Evolutionary conservation across 169 alveolate species (phyloP), one percentile per base, ranked within the genome.

Genomic region (Eimeria nieschulzi): DNA sequence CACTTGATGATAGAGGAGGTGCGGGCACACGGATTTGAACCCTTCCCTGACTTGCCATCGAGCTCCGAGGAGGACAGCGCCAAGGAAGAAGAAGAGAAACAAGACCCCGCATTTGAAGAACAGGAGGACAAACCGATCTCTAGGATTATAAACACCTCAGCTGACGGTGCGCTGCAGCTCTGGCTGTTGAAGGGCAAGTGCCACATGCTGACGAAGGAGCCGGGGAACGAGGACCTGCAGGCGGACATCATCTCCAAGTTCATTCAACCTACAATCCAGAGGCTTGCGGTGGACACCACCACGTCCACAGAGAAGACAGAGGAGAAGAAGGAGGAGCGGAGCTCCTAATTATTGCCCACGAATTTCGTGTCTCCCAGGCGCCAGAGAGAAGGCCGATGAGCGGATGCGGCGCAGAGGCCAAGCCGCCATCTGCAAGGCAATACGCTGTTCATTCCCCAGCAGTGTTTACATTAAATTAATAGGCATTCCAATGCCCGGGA

Each of bases 171-270:
- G 39, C 64, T 75, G 39, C 83, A 75, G 64, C 83, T 75, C n/a
- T 75, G 83, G 83, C 83, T 75, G 83, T 51, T 75, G 83, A 39
- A 63, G 25, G 83, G 83, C 26, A 5, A 26, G 15, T 23, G 80
- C 19, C 66, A 17, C 66, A 26, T 75, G 64, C 61, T 75, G 9
- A 75, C 83, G 63, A 75, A 46, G 25, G 83, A 75, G 64, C 61
- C 61, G 15, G 64, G 39, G n/a, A 75, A 53, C 19, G 83, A 75
- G 19, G 63, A 75, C 1, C 63, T 75, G 33, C 83, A 75, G 39
- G n/a, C 17, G 15, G 64, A 75, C 25, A 75, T 75, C 25, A 75
- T 75, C 15, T 15, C 9, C 6, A 46, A 51, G 61, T 75, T 75
- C 83, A 39, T 75, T 0, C 15, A 46, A 10, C 83, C 83, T 17